These are phyloP conservation scores for Leucoagaricus sp. DNA, from an alignment of 1,284 basidiomycete genomes.

Conservation along the genomic window DNA sequence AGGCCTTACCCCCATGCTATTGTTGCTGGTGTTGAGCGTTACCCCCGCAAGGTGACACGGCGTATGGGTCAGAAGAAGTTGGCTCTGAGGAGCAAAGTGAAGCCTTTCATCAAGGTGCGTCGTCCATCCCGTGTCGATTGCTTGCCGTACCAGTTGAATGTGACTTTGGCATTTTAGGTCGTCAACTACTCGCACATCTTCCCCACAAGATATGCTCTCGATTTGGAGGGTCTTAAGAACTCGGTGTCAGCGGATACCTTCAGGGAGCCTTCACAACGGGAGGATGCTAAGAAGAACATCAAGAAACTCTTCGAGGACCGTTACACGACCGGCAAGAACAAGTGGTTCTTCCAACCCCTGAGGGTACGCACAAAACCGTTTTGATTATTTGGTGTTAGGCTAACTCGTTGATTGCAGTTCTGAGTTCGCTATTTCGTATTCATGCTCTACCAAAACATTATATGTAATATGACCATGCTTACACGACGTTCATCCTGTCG, in stretches of 20 bases:
- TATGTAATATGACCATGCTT: slow-evolving; percentile 37
- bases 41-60: slow-evolving; percentile 94
- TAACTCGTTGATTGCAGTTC: slow-evolving; percentile 30
- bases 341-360: slow-evolving; percentile 89
- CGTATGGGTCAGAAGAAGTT: slow-evolving; percentile 97
- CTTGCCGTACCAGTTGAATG: not conserved
- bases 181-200: slow-evolving; percentile 98
- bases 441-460: slow-evolving; percentile 33
- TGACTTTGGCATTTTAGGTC: slow-evolving; percentile 43
- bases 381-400: not conserved
- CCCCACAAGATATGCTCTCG: slow-evolving; percentile 95
- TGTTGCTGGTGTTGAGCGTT: slow-evolving; percentile 94
- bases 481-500: slow-evolving; percentile 1
- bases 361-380: slow-evolving; percentile 51
- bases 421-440: slow-evolving; percentile 17
- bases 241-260: slow-evolving; percentile 84
- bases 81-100: slow-evolving; percentile 89
- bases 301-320: slow-evolving; percentile 96
- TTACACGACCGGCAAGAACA: slow-evolving; percentile 90
- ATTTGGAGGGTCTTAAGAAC: slow-evolving; percentile 91
- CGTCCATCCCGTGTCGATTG: not conserved
- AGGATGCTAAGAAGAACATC: slow-evolving; percentile 93
- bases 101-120: slow-evolving; percentile 97
- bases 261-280: slow-evolving; percentile 92
- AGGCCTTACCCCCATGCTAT: slow-evolving; percentile 94